phyloP scores from a whole-genome alignment of 345 rosid genomes.

The Camelina hispida region DNA sequence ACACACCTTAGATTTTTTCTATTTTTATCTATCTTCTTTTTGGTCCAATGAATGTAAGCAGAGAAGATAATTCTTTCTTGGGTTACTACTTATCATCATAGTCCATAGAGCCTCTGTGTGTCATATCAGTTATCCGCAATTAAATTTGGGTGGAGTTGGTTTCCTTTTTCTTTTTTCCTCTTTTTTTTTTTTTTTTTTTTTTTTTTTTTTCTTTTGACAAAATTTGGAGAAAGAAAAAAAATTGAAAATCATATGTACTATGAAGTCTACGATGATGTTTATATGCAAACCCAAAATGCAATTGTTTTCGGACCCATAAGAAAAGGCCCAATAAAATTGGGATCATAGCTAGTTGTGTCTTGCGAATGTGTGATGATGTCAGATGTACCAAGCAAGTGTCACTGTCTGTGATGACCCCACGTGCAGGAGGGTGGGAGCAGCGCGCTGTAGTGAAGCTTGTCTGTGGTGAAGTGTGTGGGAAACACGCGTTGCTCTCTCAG shows the following conservation, averaged over 20 bases:
- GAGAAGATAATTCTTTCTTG: slow-evolving; percentile 35
- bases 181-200: too few relatives aligned
- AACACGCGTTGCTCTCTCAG: slow-evolving; percentile 32
- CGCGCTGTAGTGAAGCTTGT: slow-evolving; percentile 35
- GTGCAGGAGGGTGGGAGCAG: slow-evolving; percentile 32
- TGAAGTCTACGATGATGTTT: too few relatives aligned
- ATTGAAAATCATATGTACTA: too few relatives aligned
- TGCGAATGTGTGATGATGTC: neutral
- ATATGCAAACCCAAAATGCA: neutral
- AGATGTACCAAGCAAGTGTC: neutral
- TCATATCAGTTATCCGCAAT: slow-evolving; percentile 41
- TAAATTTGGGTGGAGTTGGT: slow-evolving; percentile 28
- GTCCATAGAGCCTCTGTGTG: slow-evolving; percentile 10
- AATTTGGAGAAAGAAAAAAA: neutral
- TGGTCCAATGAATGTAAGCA: slow-evolving; percentile 41
- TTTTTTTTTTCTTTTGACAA: neutral
- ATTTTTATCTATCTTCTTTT: slow-evolving; percentile 38
- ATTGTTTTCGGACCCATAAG: neutral
- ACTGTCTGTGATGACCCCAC: slow-evolving; percentile 22
- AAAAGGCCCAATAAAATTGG: slow-evolving; percentile 13
- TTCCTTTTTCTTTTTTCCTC: too few relatives aligned
- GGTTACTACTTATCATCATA: slow-evolving; percentile 25
- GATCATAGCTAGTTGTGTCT: neutral
- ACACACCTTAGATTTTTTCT: slow-evolving; percentile 29
- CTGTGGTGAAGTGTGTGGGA: slow-evolving; percentile 14